Evolutionary conservation across 148 eudicot species (phyloP).

Genomic region (Salicornia ramosissima): DNA sequence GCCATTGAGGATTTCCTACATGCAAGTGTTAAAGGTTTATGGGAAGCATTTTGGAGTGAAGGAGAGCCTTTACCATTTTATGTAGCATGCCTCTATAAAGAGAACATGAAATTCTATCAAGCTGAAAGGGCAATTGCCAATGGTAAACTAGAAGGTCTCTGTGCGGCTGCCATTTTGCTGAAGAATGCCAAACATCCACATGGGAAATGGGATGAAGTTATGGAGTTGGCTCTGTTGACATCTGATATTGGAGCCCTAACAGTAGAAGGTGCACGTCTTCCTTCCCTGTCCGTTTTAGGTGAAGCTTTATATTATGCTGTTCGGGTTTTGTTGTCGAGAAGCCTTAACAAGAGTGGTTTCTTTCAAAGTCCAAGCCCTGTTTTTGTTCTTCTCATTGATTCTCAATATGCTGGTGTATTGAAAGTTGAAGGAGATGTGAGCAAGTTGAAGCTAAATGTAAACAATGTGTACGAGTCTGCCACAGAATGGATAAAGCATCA

Average conservation of each 20-base stretch:
- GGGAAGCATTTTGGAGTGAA: slow-evolving; percentile 91
- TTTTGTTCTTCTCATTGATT: slow-evolving; percentile 69
- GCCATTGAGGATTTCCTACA: slow-evolving; percentile 93
- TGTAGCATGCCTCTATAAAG: slow-evolving; percentile 55
- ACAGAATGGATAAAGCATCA: slow-evolving; percentile 67
- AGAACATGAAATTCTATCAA: slow-evolving; percentile 73
- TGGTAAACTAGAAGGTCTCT: slow-evolving; percentile 69
- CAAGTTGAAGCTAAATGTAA: slow-evolving; percentile 58
- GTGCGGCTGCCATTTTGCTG: slow-evolving; percentile 69
- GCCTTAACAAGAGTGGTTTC: slow-evolving; percentile 60
- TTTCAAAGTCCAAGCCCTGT: slow-evolving; percentile 57
- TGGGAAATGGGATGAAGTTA: slow-evolving; percentile 90
- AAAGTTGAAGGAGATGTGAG: slow-evolving; percentile 84
- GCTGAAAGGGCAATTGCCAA: slow-evolving; percentile 79
- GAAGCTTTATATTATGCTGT: slow-evolving; percentile 80
- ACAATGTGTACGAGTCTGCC: slow-evolving; percentile 74
- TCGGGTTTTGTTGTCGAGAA: slow-evolving; percentile 75
- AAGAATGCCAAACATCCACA: slow-evolving; percentile 85
- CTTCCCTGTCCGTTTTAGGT: slow-evolving; percentile 51
- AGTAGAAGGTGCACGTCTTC: slow-evolving; percentile 39
- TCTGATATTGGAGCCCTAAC: slow-evolving; percentile 59
- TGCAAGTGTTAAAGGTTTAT: slow-evolving; percentile 73
- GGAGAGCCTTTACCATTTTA: slow-evolving; percentile 64
- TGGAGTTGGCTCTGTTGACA: slow-evolving; percentile 68
- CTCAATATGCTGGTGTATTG: slow-evolving; percentile 72